A percentile compares a stretch with the other conserved stretches of the same genome.
These are phyloP conservation scores for Pseudogymnoascus sp. DNA, from an alignment of 2,329 filamentous ascomycete genomes.

Conservation along the genomic window DNA sequence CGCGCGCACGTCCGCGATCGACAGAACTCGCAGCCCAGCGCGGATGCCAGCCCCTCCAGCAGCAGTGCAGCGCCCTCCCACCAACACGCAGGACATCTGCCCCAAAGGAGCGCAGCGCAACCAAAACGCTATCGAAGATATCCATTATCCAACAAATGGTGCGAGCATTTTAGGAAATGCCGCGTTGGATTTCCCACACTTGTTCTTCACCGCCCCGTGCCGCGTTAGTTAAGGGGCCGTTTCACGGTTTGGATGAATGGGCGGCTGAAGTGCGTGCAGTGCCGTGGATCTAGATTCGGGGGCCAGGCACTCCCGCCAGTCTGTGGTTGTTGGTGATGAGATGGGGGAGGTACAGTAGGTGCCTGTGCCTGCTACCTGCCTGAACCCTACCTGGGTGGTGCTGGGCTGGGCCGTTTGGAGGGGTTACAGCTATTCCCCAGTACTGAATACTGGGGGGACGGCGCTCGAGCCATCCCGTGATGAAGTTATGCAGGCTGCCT, in stretches of 20 bases:
- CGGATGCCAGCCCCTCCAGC: too few relatives aligned
- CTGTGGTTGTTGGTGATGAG: not conserved
- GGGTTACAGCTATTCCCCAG: not conserved
- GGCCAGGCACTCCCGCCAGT: not conserved
- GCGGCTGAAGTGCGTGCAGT: not conserved
- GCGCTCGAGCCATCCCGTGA: not conserved
- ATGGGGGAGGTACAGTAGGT: not conserved
- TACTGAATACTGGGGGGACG: not conserved
- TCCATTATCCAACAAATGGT: too few relatives aligned
- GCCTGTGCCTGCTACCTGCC: not conserved
- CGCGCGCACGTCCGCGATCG: not conserved
- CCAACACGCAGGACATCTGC: not conserved
- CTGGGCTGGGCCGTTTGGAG: not conserved
- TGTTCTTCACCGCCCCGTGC: not conserved
- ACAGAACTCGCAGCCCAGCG: not conserved
- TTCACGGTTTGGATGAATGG: not conserved
- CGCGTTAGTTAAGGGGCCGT: not conserved
- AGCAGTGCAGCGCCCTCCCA: too few relatives aligned
- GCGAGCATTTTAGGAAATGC: too few relatives aligned
- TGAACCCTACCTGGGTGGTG: not conserved
- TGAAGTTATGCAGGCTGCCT: not conserved
- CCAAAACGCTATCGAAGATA: too few relatives aligned
- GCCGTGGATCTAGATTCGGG: not conserved
- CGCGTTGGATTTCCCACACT: too few relatives aligned
- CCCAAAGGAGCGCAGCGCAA: not conserved